phyloP scores from a whole-genome alignment of 257 asterid genomes.

The Gentiana dahurica region DNA sequence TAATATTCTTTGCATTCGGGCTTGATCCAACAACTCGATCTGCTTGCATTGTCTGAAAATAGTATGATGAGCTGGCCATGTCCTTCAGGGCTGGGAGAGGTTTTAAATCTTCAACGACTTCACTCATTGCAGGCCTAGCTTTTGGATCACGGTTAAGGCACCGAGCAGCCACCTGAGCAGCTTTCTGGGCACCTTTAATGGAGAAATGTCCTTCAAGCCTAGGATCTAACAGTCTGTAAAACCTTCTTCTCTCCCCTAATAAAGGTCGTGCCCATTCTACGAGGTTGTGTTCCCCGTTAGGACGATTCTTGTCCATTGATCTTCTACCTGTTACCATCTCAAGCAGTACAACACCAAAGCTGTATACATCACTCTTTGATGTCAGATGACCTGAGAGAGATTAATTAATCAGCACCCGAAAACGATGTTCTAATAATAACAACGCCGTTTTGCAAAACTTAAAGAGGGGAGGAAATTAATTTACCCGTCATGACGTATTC shows the following conservation, averaged over 20 bases:
- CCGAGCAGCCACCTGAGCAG: conserved; percentile 81
- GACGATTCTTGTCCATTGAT: conserved; percentile 93
- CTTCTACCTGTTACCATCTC: conserved; percentile 90
- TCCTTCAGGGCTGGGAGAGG: conserved; percentile 87
- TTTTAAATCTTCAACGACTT: conserved; percentile 73
- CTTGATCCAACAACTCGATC: conserved; percentile 48
- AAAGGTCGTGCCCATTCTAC: conserved; percentile 96
- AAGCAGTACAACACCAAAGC: conserved; percentile 93
- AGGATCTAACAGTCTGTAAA: conserved; percentile 79
- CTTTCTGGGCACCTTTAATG: conserved; percentile 86
- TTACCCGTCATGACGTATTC: conserved; percentile 97
- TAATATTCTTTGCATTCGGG: conserved; percentile 30
- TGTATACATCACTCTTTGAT: conserved; percentile 86
- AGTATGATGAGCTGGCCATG: conserved; percentile 88
- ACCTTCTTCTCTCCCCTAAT: conserved; percentile 59
- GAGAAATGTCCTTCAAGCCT: conserved; percentile 92
- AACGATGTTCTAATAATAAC: no score
- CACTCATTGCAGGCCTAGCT: conserved; percentile 80
- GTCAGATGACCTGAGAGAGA: conserved; percentile 75
- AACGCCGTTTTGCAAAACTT: no score
- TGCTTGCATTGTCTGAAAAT: conserved; percentile 65
- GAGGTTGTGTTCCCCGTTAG: conserved; percentile 87
- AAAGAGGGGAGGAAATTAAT: no score
- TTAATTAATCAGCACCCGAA: no score
- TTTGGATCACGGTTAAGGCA: conserved; percentile 88